Conservation (phyloP, 495 filamentous ascomycete genomes). For the Bathelium albidoporum region DNA sequence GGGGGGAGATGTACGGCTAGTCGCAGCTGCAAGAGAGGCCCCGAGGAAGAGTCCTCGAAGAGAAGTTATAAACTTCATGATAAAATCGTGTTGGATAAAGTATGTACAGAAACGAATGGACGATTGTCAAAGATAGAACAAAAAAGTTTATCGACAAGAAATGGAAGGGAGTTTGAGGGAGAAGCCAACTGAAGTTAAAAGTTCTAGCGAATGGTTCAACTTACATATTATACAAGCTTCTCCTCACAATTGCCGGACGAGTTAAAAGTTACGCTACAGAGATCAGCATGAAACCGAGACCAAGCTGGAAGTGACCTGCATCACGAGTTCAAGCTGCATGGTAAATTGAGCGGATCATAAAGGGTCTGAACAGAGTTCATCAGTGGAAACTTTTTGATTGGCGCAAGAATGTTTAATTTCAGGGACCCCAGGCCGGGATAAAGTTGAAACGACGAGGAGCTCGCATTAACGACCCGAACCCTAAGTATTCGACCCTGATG, state of each 20-base stretch:
- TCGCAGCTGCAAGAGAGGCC: slow-evolving; percentile 28
- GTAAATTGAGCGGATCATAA: not conserved
- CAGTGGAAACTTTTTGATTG: not conserved
- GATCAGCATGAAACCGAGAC: not conserved
- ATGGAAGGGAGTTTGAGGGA: not conserved
- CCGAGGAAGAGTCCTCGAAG: not conserved
- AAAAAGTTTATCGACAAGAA: not conserved
- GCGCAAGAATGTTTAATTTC: slow-evolving; percentile 4
- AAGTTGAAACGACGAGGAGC: slow-evolving; percentile 4
- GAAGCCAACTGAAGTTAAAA: not conserved
- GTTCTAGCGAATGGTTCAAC: not conserved
- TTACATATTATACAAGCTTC: not conserved
- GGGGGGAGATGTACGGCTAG: slow-evolving; percentile 40
- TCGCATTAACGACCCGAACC: slow-evolving; percentile 1
- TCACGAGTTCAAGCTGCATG: not conserved
- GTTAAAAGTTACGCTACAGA: not conserved
- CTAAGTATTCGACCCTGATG: no score
- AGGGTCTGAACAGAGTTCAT: not conserved
- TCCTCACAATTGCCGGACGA: not conserved
- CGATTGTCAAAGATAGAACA: not conserved
- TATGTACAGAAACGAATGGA: slow-evolving; percentile 4
- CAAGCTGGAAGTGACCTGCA: not conserved
- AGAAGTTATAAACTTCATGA: not conserved
- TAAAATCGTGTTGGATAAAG: not conserved
- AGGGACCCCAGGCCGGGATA: not conserved